Percentiles rank a stretch among this genome's conserved stretches.
Evolutionary conservation across 306 rosid genomes (phyloP).

Genomic region (Crataegus laevigata): DNA sequence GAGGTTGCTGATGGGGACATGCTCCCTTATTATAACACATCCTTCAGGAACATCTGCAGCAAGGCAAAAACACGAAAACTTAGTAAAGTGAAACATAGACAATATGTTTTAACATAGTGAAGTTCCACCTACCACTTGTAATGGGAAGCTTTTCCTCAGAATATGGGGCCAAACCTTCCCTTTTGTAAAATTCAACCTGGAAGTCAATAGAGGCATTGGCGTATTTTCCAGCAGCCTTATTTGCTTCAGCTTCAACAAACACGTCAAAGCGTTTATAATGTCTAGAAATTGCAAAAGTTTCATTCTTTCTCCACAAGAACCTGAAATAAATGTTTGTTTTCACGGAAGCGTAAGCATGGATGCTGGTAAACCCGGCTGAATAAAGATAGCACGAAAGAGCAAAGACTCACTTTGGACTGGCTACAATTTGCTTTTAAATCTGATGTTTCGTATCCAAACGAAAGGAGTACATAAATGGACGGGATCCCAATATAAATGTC

Average conservation of each 20-base stretch:
- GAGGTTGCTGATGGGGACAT: slow-evolving; percentile 85
- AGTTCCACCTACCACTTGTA: slow-evolving; percentile 66
- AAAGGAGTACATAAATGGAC: neutral
- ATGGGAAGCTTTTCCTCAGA: slow-evolving; percentile 87
- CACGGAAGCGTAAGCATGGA: neutral
- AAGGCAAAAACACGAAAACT: slow-evolving; percentile 23
- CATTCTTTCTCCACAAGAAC: slow-evolving; percentile 97
- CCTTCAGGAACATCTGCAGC: slow-evolving; percentile 98
- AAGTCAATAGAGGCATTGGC: slow-evolving; percentile 80
- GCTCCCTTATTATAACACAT: slow-evolving; percentile 82
- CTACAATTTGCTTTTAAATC: neutral
- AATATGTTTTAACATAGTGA: slow-evolving; percentile 6
- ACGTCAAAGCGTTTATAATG: slow-evolving; percentile 93
- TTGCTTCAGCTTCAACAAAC: slow-evolving; percentile 91
- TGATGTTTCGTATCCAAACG: neutral
- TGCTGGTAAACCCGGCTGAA: neutral
- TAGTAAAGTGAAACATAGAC: neutral
- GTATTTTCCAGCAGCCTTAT: slow-evolving; percentile 89
- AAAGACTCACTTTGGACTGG: neutral
- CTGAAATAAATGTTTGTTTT: slow-evolving; percentile 24
- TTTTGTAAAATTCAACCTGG: slow-evolving; percentile 76
- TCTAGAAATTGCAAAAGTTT: slow-evolving; percentile 83
- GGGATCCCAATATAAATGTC: neutral
- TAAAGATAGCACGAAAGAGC: neutral
- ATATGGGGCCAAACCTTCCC: slow-evolving; percentile 83